Percentiles rank a stretch among this genome's conserved stretches.
Conservation (phyloP, 2,329 filamentous ascomycete species). For the Microdochium paspali region DNA sequence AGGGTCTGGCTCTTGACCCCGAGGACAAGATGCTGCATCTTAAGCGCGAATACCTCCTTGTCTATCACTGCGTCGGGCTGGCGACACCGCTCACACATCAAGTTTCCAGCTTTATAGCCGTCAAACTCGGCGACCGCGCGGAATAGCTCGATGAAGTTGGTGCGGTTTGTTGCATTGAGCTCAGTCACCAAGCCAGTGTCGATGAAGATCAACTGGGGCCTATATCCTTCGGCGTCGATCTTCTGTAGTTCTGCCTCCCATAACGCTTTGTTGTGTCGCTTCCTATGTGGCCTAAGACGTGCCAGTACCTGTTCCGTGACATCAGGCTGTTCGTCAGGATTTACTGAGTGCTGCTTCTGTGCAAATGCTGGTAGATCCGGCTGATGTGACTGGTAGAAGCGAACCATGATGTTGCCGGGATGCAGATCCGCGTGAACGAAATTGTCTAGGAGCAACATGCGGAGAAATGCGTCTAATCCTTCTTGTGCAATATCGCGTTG, state of each 20-base stretch:
- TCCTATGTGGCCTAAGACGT: constrained; percentile 64
- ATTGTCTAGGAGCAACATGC: constrained; percentile 95
- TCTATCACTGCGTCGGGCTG: constrained; percentile 87
- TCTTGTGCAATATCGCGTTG: constrained; percentile 92
- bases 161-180: constrained; percentile 75
- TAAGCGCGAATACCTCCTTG: constrained; percentile 81
- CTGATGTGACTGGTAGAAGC: constrained; percentile 80
- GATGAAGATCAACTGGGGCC: constrained; percentile 93
- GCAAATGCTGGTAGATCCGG: constrained; percentile 44
- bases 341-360: constrained; percentile 4
- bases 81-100: constrained; percentile 93
- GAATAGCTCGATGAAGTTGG: constrained; percentile 93
- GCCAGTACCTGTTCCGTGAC: constrained; percentile 82
- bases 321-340: constrained; percentile 37
- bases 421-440: constrained; percentile 96
- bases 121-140: constrained; percentile 94
- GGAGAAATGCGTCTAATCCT: constrained; percentile 88
- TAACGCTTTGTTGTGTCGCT: constrained; percentile 48
- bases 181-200: constrained; percentile 94
- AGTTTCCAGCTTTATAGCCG: constrained; percentile 84
- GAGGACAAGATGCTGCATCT: constrained; percentile 94
- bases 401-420: constrained; percentile 98
- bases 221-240: constrained; percentile 79
- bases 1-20: constrained; percentile 86
- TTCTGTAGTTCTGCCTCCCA: constrained; percentile 69